Evolutionary conservation across 768 basidiomycete species (phyloP).

Genomic region (Boletus rubescentipes): DNA sequence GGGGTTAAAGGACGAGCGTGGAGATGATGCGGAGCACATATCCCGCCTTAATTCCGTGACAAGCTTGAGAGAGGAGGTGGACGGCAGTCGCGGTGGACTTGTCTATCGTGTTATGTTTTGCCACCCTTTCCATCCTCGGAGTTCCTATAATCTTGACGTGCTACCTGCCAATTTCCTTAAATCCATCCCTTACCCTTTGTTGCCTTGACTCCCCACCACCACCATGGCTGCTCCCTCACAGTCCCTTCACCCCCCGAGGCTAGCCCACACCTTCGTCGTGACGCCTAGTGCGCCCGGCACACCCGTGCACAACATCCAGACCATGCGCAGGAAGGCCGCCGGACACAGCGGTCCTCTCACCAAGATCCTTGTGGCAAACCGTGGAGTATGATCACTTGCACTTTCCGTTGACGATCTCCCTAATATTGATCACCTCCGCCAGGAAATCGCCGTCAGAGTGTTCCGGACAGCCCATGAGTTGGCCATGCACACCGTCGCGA

Average conservation of each 20-base stretch:
- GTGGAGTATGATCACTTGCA: slow-evolving; percentile 61
- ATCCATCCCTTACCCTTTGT: background rate
- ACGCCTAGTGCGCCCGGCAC: slow-evolving; percentile 81
- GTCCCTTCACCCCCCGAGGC: slow-evolving; percentile 67
- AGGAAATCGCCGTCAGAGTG: slow-evolving; percentile 99
- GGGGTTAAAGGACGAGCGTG: background rate
- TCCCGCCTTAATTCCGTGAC: slow-evolving; percentile 35
- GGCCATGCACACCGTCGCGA: slow-evolving; percentile 98
- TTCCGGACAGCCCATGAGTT: slow-evolving; percentile 98
- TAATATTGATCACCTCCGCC: slow-evolving; percentile 10
- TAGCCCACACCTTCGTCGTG: slow-evolving; percentile 67
- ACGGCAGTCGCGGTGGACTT: too few relatives aligned
- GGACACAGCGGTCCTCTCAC: slow-evolving; percentile 89
- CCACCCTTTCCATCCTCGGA: background rate
- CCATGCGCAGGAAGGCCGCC: slow-evolving; percentile 87
- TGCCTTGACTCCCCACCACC: slow-evolving; percentile 12
- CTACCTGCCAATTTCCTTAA: slow-evolving; percentile 5
- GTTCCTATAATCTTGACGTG: too few relatives aligned
- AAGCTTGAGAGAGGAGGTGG: slow-evolving; percentile 3
- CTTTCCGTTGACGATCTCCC: slow-evolving; percentile 6
- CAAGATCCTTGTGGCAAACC: slow-evolving; percentile 90
- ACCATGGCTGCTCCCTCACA: slow-evolving; percentile 33
- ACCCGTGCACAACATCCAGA: slow-evolving; percentile 86
- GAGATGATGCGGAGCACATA: slow-evolving; percentile 23
- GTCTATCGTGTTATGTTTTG: too few relatives aligned